Evolutionary conservation across 495 filamentous ascomycete species (phyloP).

Genomic region (Xanthoparmelia taractica): DNA sequence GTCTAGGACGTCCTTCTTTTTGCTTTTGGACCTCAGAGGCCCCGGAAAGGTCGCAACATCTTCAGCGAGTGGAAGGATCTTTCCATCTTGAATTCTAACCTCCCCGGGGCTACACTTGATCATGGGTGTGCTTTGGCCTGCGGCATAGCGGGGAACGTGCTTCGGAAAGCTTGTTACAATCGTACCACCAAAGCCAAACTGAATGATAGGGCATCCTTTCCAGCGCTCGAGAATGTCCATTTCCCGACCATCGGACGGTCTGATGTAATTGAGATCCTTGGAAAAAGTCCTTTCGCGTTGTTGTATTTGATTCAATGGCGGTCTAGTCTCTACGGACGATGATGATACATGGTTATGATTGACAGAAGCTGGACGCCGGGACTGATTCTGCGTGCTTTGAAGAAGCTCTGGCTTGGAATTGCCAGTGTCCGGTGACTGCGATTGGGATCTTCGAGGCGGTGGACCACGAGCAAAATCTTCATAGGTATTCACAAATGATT

Average conservation of each 20-base stretch:
- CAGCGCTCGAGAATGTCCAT: conserved; percentile 75
- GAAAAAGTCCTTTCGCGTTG: conserved; percentile 30
- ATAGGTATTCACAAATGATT: conserved; percentile 33
- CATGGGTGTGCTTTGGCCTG: conserved; percentile 61
- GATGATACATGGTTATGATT: conserved; percentile 29
- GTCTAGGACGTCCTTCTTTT: conserved; percentile 84
- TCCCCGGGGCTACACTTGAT: conserved; percentile 81
- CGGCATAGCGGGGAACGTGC: conserved; percentile 76
- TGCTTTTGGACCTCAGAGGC: conserved; percentile 76
- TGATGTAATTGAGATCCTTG: conserved; percentile 46
- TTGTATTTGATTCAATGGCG: background rate
- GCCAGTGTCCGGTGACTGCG: conserved; percentile 68
- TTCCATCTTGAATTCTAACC: conserved; percentile 64
- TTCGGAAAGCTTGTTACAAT: conserved; percentile 82
- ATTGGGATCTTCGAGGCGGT: conserved; percentile 69
- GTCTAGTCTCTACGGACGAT: background rate
- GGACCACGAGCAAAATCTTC: conserved; percentile 39
- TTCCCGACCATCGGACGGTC: conserved; percentile 73
- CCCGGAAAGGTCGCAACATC: conserved; percentile 77
- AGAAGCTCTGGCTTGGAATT: conserved; percentile 41
- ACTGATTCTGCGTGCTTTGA: conserved; percentile 42
- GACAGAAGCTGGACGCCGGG: conserved; percentile 63
- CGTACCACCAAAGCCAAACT: conserved; percentile 80
- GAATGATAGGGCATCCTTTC: conserved; percentile 79
- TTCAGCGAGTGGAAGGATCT: conserved; percentile 60